Base-by-base conservation (phyloP, 2,329 filamentous ascomycete genomes). In the Phaeosphaeriaceae sp. region DNA sequence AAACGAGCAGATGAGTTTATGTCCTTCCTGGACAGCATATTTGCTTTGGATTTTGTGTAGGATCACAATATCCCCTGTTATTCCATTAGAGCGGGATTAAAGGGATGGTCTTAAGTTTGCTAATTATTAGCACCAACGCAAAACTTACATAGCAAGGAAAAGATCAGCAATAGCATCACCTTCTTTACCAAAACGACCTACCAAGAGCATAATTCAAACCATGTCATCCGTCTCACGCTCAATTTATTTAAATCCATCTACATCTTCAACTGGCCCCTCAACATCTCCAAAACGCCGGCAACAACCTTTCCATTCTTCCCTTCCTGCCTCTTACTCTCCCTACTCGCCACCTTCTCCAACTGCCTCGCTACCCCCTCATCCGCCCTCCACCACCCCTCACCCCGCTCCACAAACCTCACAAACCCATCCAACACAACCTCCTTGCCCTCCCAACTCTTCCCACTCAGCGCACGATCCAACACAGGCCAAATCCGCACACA, bases 381-480 rank as follows among this genome's bases (percentile, higher is more conserved):
- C 74, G 80, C 72, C 33, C 78, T 74, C 78, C 82, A 85, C 23
- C 90, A 76, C 6, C 72, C 72, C 56, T 81, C 81, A 0, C 83
- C 83, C 54, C 86, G 84, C 63, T 84, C 81, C 0, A 89, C 85
- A 62, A 97, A 94, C 49, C 85, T 83, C 3, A 91, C 87, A 71
- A 94, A 91, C 5, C 89, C 87, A 35, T 86, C 81, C 2, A 97
- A 79, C 26, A 99, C 83, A 59, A 85, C 86, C 74, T 97, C 92
- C 70, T 99, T 99, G 17, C 91, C 91, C 0, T 88, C 83, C 80
- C 96, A 99, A 0, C 92, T 96, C 79, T 97, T 97, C 11, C 96
- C 85, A 2, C 85, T 83, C 33, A 97, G 76, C 1, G 90, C 86
- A 65, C 88, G 90, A 56, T 97, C 90, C 39, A 96, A 80, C 1